A percentile compares a stretch with the other conserved stretches of the same genome.
phyloP scores from a whole-genome alignment of 305 asterid genomes.

The Solanum hybrid region DNA sequence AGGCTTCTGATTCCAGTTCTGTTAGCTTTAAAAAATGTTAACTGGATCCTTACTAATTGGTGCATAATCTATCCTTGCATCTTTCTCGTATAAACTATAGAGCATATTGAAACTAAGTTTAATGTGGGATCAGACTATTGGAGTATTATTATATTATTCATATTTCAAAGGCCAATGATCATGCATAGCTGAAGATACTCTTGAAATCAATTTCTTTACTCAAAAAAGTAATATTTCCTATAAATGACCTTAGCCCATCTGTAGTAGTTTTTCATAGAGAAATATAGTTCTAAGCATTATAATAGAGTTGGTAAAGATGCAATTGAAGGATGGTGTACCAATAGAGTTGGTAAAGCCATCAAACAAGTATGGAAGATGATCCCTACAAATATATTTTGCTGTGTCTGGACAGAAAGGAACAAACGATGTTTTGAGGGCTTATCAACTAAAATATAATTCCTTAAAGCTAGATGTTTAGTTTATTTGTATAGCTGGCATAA shows the following conservation, averaged over 20 bases:
- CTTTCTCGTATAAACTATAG: background rate
- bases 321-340: background rate
- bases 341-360: background rate
- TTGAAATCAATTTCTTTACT: background rate
- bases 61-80: background rate
- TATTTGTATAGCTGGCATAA: background rate
- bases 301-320: background rate
- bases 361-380: background rate
- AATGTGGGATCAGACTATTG: background rate
- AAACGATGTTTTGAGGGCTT: background rate
- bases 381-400: background rate
- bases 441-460: background rate
- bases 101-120: background rate
- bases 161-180: background rate
- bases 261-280: background rate
- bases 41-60: background rate
- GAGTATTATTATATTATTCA: background rate
- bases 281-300: background rate
- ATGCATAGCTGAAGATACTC: background rate
- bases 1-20: background rate
- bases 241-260: background rate
- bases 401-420: background rate
- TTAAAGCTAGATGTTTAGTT: background rate
- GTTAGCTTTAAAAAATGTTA: background rate
- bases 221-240: background rate